Base-by-base conservation (phyloP, 805 yeast species). In the Saturnispora dispora region DNA sequence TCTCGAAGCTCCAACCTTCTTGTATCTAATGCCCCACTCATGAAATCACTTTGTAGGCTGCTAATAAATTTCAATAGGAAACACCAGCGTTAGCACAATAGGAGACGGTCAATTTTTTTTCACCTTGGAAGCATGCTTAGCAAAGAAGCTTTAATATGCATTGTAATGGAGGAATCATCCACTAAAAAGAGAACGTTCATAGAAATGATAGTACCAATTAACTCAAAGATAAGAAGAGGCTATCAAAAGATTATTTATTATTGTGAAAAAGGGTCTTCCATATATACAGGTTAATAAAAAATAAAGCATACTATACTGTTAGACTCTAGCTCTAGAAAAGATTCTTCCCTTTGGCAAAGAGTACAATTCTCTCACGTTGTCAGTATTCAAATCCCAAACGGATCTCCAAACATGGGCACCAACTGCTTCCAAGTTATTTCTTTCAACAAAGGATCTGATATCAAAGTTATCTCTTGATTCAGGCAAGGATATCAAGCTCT, bases 361-460 rank as follows among this genome's bases (percentile, higher is more conserved):
- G 63, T 85, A 87, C 63, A 75, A 67, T 56, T 74, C 77, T 67
- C 98, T 81, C 27, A 90, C 83, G 3, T 63, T 65, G 30, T 75
- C 75, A 43, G 87, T 85, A 59, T 83, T 78, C 59, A 86, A 71
- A 67, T 93, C 98, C 81, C 84, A 91, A 41, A 68, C 72, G 58
- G 83, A 81, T 75, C 98, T 82, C 91, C 95, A 91, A 45, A 88
- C 75, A 65, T 88, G 95, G 2, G 95, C 96, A 27, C 98, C 97
- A 46, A 90, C 80, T 1, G 97, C 80, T n/a, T 71, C 70, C 58
- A 93, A 75, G 4, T 72, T 64, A 65, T 85, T 64, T 3, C 67
- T 55, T 3, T 68, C 72, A 15, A 74, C 85, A 65, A 88, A 90
- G 6, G 62, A 60, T 64, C 98, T 79, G 55, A 91, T 82, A 60